phyloP scores from a whole-genome alignment of 1,139 yeast species.

The Saccharomyces hybrid region DNA sequence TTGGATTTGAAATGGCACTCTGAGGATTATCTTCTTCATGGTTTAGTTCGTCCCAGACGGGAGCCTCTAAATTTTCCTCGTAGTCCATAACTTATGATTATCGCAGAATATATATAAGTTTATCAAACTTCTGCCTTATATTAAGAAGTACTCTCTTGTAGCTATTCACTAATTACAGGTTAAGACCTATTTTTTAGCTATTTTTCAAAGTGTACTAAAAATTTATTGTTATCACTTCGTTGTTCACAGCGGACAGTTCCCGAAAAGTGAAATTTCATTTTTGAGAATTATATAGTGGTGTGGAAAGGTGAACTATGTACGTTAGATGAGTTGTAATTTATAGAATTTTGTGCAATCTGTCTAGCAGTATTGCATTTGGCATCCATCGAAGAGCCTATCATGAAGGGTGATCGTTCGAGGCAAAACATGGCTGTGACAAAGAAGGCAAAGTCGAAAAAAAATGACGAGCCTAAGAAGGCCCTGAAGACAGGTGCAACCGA shows the following conservation, averaged over 20 bases:
- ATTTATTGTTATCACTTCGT: background rate
- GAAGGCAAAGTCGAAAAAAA: slow-evolving; percentile 3
- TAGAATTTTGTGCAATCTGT: background rate
- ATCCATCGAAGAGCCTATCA: background rate
- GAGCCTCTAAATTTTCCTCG: slow-evolving; percentile 23
- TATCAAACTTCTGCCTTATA: background rate
- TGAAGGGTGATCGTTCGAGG: background rate
- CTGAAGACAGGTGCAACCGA: background rate
- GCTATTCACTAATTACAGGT: background rate
- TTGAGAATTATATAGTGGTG: background rate
- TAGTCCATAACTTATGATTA: slow-evolving; percentile 14
- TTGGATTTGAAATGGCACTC: background rate
- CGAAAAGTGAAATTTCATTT: background rate
- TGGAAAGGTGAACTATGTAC: background rate
- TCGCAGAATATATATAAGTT: background rate
- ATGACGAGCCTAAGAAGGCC: background rate
- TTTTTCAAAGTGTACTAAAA: background rate
- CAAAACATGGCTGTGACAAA: background rate
- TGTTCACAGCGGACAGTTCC: background rate
- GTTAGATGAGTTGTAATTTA: background rate
- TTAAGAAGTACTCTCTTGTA: background rate
- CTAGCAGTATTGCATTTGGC: background rate
- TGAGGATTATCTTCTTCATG: background rate
- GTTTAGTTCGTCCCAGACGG: slow-evolving; percentile 29
- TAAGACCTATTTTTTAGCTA: background rate